Evolutionary conservation across 1,284 basidiomycete genomes (phyloP).

Genomic region (Sphaerobolus stellatus): DNA sequence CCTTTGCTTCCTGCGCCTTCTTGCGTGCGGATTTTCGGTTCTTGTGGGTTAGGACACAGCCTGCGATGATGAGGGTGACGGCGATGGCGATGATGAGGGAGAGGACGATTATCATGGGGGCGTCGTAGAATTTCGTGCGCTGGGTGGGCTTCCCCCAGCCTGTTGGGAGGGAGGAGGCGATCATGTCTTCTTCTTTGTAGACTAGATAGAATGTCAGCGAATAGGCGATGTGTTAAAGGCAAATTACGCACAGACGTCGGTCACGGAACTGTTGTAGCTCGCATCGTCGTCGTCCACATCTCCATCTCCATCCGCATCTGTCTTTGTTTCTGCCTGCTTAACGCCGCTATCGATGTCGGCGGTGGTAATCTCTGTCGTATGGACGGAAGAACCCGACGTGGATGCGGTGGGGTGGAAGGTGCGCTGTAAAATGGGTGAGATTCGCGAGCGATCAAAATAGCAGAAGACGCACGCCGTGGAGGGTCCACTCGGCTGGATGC

Average conservation of each 20-base stretch:
- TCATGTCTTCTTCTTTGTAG: not conserved
- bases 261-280: not conserved
- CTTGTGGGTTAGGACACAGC: slow-evolving; percentile 1
- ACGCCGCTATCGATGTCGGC: too few species aligned
- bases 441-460: not conserved
- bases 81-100: slow-evolving; percentile 9
- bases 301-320: not conserved
- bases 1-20: not conserved
- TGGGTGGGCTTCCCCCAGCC: slow-evolving; percentile 4
- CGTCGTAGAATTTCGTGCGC: slow-evolving; percentile 12
- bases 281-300: not conserved
- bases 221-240: not conserved
- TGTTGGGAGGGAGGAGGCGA: slow-evolving; percentile 10
- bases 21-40: not conserved
- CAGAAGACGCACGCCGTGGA: not conserved
- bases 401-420: not conserved
- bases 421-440: not conserved
- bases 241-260: not conserved
- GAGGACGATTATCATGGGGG: slow-evolving; percentile 8
- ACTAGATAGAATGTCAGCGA: too few species aligned
- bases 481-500: not conserved
- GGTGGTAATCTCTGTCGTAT: not conserved
- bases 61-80: slow-evolving; percentile 4
- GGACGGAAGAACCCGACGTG: not conserved
- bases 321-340: not conserved